Percentiles rank a stretch among this genome's conserved stretches.
These are phyloP conservation scores for Luffa aegyptiaca DNA, from an alignment of 306 rosid species.

Conservation along the genomic window DNA sequence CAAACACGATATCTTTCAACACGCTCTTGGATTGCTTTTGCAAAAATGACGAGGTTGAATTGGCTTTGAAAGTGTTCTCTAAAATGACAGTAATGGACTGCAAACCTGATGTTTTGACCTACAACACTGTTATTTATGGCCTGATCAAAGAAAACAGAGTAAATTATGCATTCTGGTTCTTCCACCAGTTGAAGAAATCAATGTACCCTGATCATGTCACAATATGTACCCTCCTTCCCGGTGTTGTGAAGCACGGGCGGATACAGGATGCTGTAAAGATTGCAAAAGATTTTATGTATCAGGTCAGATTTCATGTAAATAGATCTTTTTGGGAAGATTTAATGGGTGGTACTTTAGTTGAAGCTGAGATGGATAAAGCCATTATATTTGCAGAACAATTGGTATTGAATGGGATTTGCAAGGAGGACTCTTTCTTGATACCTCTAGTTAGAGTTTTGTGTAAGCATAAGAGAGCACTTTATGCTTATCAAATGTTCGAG, in stretches of 20 bases:
- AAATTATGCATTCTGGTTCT: constrained; percentile 78
- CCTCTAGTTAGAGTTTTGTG: constrained; percentile 61
- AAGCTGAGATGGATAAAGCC: constrained; percentile 47
- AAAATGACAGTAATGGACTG: constrained; percentile 66
- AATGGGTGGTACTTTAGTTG: constrained; percentile 57
- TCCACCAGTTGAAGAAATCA: constrained; percentile 87
- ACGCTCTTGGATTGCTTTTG: constrained; percentile 74
- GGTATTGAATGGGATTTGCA: constrained; percentile 42
- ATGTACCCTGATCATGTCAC: constrained; percentile 78
- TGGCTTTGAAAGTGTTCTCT: constrained; percentile 58
- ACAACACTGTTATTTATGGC: constrained; percentile 77
- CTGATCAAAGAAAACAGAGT: constrained; percentile 52
- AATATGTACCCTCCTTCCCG: constrained; percentile 77
- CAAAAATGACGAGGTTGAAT: constrained; percentile 73
- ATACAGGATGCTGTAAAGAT: constrained; percentile 57
- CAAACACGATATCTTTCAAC: constrained; percentile 71
- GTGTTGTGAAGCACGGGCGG: constrained; percentile 47
- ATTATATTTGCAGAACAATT: constrained; percentile 61
- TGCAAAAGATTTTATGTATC: constrained; percentile 39
- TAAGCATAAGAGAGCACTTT: constrained; percentile 40
- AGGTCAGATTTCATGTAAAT: constrained; percentile 25
- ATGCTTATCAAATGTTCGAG: constrained; percentile 57
- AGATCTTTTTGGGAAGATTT: constrained; percentile 65
- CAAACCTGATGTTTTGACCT: constrained; percentile 72
- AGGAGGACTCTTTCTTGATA: constrained; percentile 45